Conservation (phyloP, 108 stramenopile genomes). For the Cyclotella baltica region DNA sequence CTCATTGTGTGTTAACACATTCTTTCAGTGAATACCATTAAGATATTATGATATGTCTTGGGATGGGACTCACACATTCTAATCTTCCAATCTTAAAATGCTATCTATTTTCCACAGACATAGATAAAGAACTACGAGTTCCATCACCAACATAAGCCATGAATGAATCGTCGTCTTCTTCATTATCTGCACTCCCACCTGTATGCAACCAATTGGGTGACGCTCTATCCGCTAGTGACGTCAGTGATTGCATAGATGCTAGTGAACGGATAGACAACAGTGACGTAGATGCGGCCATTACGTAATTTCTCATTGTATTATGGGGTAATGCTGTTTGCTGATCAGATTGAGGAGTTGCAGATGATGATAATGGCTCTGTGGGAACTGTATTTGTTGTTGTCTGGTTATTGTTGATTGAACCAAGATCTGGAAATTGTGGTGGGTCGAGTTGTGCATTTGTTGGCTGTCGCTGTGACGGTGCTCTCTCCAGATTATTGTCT, state of each 20-base stretch:
- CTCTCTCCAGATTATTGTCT: neutral
- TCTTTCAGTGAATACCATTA: too few relatives aligned
- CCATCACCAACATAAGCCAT: slow-evolving; percentile 28
- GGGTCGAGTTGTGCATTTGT: neutral
- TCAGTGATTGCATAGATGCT: slow-evolving; percentile 41
- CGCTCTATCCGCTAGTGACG: slow-evolving; percentile 28
- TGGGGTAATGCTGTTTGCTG: slow-evolving; percentile 6
- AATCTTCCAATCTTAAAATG: neutral
- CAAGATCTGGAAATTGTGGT: slow-evolving; percentile 6
- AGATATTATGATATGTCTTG: neutral
- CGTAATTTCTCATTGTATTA: slow-evolving; percentile 37
- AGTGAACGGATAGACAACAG: slow-evolving; percentile 44
- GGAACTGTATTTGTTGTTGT: slow-evolving; percentile 7
- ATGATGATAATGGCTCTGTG: slow-evolving; percentile 18
- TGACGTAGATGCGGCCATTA: slow-evolving; percentile 47
- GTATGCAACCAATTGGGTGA: slow-evolving; percentile 42
- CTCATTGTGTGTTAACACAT: too few relatives aligned
- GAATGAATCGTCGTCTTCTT: slow-evolving; percentile 51
- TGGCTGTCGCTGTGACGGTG: neutral
- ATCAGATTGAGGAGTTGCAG: slow-evolving; percentile 26
- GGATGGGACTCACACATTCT: neutral
- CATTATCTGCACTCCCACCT: slow-evolving; percentile 29
- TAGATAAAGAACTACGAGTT: slow-evolving; percentile 1
- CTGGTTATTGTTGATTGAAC: neutral
- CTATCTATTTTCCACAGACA: neutral